Percentiles rank a stretch among this genome's conserved stretches.
Conservation (phyloP, 2,329 filamentous ascomycete genomes). For the Albifimbria verrucaria region DNA sequence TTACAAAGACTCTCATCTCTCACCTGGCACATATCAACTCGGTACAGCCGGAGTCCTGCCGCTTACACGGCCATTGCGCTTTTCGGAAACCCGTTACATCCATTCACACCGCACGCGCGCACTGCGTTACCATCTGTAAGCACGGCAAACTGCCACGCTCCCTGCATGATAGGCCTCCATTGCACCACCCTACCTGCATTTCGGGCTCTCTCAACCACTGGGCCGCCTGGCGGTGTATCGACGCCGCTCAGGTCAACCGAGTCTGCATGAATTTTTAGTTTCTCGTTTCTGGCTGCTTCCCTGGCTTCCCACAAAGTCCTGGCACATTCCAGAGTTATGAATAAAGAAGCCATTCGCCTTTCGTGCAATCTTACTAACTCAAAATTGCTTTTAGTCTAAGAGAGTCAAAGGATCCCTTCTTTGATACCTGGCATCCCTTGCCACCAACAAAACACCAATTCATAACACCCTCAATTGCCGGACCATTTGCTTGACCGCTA, state of each 20-base stretch:
- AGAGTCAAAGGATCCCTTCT: too few relatives aligned
- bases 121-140: conserved; percentile 1
- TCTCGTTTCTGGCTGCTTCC: neutral
- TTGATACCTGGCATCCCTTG: too few relatives aligned
- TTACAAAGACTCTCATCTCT: too few relatives aligned
- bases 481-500: neutral
- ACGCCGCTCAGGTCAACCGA: neutral
- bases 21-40: too few relatives aligned
- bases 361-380: too few relatives aligned
- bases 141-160: conserved; percentile 4
- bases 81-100: neutral
- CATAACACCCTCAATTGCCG: too few relatives aligned
- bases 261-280: neutral
- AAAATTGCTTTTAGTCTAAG: too few relatives aligned
- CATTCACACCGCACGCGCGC: neutral
- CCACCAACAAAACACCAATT: too few relatives aligned
- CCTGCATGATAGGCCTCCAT: conserved; percentile 3
- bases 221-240: neutral
- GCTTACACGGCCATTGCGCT: neutral
- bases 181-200: conserved; percentile 11
- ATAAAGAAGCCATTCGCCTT: too few relatives aligned
- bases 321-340: too few relatives aligned
- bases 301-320: too few relatives aligned
- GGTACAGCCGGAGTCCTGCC: too few relatives aligned
- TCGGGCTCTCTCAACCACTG: neutral